These are phyloP conservation scores for Lepiota venenata DNA, from an alignment of 768 basidiomycete genomes.

Conservation along the genomic window DNA sequence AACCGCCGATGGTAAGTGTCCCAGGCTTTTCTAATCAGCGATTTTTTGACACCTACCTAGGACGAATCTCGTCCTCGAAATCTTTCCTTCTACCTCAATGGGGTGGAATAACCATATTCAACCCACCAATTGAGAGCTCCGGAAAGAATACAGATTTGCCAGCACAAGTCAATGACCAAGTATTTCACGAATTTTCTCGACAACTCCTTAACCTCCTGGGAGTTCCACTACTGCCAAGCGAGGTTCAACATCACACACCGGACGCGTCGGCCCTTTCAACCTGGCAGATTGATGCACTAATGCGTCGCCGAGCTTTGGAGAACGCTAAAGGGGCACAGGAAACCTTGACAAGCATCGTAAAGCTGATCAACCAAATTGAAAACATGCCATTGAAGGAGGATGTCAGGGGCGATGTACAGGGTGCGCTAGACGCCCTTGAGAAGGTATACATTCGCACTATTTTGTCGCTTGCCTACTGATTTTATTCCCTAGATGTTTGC, in stretches of 20 bases:
- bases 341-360: constrained; percentile 78
- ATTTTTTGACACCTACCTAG: constrained; percentile 28
- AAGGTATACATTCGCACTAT: constrained; percentile 42
- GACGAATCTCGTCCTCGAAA: constrained; percentile 41
- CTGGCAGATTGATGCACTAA: constrained; percentile 82
- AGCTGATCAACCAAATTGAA: constrained; percentile 79
- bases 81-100: constrained; percentile 93
- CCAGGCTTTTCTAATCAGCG: background rate
- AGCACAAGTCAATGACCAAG: constrained; percentile 38
- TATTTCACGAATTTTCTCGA: constrained; percentile 62
- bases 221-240: constrained; percentile 56
- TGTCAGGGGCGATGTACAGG: constrained; percentile 70
- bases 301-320: constrained; percentile 66
- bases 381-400: constrained; percentile 88
- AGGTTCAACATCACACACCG: constrained; percentile 28
- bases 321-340: constrained; percentile 67
- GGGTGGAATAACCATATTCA: constrained; percentile 84
- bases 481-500: constrained; percentile 34
- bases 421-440: constrained; percentile 69
- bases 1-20: constrained; percentile 42
- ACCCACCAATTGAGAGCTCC: constrained; percentile 40
- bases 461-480: background rate
- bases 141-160: constrained; percentile 32
- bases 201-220: constrained; percentile 85
- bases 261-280: constrained; percentile 39